Conservation (phyloP, 257 asterid genomes). For the Lithospermum erythrorhizon region DNA sequence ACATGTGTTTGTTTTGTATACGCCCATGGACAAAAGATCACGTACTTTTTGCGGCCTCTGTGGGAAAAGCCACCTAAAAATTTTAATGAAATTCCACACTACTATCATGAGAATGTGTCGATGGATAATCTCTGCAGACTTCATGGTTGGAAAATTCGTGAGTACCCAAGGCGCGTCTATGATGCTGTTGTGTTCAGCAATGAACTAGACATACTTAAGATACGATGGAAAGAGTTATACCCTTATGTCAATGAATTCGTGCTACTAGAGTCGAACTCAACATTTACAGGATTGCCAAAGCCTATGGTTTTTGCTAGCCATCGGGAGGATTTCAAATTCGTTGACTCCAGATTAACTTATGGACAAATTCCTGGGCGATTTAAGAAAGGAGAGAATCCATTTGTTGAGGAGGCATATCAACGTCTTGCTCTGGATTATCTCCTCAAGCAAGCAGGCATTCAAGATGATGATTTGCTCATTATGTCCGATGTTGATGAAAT, state of each 20-base stretch:
- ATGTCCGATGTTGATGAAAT: constrained; percentile 83
- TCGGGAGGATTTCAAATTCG: constrained; percentile 44
- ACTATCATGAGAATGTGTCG: constrained; percentile 64
- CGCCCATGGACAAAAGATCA: constrained; percentile 71
- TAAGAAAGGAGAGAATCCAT: constrained; percentile 65
- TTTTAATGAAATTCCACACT: constrained; percentile 69
- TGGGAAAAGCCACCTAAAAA: constrained; percentile 84
- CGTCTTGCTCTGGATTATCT: constrained; percentile 73
- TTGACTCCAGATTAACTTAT: constrained; percentile 58
- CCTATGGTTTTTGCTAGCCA: constrained; percentile 40
- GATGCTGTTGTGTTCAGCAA: constrained; percentile 80
- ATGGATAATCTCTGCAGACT: constrained; percentile 70
- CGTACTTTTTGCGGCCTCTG: constrained; percentile 63
- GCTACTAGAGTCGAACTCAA: constrained; percentile 73
- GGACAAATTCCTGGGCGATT: constrained; percentile 74
- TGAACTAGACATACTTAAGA: constrained; percentile 58
- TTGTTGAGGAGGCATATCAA: constrained; percentile 79
- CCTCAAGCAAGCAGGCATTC: constrained; percentile 71
- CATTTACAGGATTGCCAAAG: constrained; percentile 70
- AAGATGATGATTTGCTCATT: constrained; percentile 63
- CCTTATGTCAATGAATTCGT: constrained; percentile 68
- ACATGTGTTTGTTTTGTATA: constrained; percentile 38
- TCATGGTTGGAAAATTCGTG: constrained; percentile 78
- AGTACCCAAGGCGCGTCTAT: constrained; percentile 71
- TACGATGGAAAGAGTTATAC: constrained; percentile 72